Evolutionary conservation across 2,329 filamentous ascomycete species (phyloP).

Genomic region (Nannizziopsis arthrosporioides): DNA sequence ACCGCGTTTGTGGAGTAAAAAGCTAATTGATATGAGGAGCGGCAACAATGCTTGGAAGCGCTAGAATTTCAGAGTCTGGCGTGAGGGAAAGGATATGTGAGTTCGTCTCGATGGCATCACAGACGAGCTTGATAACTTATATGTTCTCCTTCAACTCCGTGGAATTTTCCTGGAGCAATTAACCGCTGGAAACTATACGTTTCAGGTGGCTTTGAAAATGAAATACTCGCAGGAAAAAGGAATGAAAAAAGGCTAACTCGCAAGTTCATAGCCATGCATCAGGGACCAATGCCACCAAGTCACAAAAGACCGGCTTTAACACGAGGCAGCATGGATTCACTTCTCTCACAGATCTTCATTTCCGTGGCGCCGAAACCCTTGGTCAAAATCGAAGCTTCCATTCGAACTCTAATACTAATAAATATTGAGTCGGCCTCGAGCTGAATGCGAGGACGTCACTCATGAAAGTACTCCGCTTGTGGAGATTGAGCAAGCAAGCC

Average conservation of each 20-base stretch:
- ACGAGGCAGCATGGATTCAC: neutral
- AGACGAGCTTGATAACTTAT: constrained; percentile 1
- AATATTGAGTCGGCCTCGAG: no score
- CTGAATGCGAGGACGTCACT: no score
- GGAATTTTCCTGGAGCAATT: neutral
- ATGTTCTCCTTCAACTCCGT: neutral
- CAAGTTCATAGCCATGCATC: neutral
- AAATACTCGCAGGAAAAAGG: neutral
- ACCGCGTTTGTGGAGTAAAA: neutral
- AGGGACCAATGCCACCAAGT: neutral
- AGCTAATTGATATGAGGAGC: neutral
- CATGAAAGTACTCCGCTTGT: no score
- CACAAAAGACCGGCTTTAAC: neutral
- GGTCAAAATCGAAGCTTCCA: no score
- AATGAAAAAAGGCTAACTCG: neutral
- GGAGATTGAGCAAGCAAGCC: neutral
- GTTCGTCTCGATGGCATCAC: neutral
- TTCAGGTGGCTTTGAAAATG: constrained; percentile 1
- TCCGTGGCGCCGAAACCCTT: no score
- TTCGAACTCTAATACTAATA: no score
- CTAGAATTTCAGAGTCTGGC: neutral
- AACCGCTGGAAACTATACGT: neutral
- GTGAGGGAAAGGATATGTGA: neutral
- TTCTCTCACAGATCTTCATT: neutral
- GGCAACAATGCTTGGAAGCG: neutral